Percentiles rank a stretch among this genome's conserved stretches.
Conservation (phyloP, 176 grass and related monocot species). For the Zoysia pacifica region DNA sequence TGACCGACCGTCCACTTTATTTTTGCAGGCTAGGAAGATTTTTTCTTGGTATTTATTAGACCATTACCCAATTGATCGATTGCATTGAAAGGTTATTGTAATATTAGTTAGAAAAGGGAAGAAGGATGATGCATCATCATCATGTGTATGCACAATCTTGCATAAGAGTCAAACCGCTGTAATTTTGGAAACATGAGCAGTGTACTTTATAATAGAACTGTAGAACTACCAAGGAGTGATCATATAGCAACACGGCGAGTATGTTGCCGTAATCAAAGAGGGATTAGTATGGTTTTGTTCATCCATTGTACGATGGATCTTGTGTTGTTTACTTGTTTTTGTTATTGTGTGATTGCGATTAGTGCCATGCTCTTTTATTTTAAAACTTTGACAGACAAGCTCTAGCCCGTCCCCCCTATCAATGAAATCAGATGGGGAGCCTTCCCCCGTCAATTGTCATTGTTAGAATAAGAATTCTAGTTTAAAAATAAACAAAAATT, state of each 20-base stretch:
- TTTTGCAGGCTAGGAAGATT: conserved; percentile 23
- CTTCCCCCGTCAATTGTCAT: no score
- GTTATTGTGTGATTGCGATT: neutral
- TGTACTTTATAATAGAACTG: neutral
- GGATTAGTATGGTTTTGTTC: neutral
- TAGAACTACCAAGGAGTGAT: neutral
- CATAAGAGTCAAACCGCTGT: neutral
- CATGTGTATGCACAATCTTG: neutral
- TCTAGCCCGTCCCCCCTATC: neutral
- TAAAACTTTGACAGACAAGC: neutral
- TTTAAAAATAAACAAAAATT: no score
- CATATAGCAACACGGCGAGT: neutral
- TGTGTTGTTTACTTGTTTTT: no score
- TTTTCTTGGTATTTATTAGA: neutral
- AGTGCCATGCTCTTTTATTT: neutral
- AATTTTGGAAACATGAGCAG: conserved; percentile 10
- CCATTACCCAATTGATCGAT: neutral
- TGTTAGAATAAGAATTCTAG: no score
- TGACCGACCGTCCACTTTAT: neutral
- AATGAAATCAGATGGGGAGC: no score
- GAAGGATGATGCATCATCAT: neutral
- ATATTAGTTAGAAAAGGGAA: neutral
- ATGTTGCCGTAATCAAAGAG: neutral
- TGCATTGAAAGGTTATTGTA: conserved; percentile 20
- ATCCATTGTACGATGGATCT: neutral